Evolutionary conservation across 2,329 filamentous ascomycete species (phyloP).

Genomic region (Neofusicoccum umdonicola): DNA sequence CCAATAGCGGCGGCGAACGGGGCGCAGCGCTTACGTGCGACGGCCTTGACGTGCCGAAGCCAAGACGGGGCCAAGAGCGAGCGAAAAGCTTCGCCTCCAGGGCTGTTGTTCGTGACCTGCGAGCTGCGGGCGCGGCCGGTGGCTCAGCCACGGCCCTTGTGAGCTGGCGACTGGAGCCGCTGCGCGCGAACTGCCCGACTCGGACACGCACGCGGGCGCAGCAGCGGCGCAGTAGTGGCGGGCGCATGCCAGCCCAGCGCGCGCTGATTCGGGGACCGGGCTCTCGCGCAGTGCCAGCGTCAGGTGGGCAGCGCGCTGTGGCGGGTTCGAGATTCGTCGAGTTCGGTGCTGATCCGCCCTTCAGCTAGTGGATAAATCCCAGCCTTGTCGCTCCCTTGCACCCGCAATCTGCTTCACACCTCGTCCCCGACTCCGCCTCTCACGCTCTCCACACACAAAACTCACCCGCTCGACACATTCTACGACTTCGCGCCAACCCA

Average conservation of each 20-base stretch:
- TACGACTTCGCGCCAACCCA: background rate
- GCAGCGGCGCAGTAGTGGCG: conserved; percentile 5
- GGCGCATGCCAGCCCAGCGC: background rate
- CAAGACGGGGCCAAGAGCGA: conserved; percentile 2
- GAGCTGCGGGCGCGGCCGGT: background rate
- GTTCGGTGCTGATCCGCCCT: conserved; percentile 5
- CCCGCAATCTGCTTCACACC: conserved; percentile 3
- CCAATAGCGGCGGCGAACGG: background rate
- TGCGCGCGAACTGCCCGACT: too few relatives aligned
- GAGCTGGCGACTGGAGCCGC: background rate
- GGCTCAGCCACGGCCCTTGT: background rate
- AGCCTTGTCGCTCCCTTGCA: conserved; percentile 11
- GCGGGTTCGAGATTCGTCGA: conserved; percentile 12
- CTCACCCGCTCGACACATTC: background rate
- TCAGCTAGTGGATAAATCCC: conserved; percentile 13
- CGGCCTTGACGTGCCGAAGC: background rate
- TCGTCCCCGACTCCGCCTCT: conserved; percentile 9
- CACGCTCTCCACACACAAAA: background rate
- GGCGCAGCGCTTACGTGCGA: conserved; percentile 11
- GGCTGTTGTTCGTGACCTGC: background rate
- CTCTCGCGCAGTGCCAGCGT: conserved; percentile 3
- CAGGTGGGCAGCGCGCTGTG: conserved; percentile 5
- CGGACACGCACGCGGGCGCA: background rate
- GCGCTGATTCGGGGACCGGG: background rate
- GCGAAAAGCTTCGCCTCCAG: conserved; percentile 5